Conservation (phyloP, 345 rosid genomes). For the Sisymbrium irio region DNA sequence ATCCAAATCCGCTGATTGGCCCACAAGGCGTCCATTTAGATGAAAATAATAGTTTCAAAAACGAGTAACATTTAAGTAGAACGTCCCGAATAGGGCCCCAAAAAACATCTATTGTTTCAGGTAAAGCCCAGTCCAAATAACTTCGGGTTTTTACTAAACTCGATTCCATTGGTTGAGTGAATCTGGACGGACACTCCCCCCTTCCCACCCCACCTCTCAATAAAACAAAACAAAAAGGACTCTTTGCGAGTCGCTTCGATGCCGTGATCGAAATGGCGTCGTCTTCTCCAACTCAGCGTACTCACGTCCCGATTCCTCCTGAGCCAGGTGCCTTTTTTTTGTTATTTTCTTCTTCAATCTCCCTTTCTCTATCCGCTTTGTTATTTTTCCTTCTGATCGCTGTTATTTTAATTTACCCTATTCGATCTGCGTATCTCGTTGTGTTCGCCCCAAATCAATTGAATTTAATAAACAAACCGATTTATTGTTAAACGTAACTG, state of each 20-base stretch:
- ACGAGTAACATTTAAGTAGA: no score
- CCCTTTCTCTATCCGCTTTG: no score
- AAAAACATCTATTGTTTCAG: not conserved
- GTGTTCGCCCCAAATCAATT: not conserved
- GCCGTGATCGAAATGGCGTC: conserved; percentile 44
- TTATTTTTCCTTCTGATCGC: conserved; percentile 3
- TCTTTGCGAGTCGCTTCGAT: conserved; percentile 19
- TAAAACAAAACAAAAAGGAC: no score
- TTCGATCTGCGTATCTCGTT: not conserved
- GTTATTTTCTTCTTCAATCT: not conserved
- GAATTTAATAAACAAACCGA: not conserved
- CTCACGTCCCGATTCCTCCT: conserved; percentile 52
- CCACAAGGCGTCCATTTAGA: no score
- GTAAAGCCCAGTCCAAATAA: not conserved
- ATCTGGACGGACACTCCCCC: not conserved
- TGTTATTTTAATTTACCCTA: not conserved
- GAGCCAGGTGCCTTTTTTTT: conserved; percentile 42
- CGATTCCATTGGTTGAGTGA: not conserved
- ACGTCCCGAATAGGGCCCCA: no score
- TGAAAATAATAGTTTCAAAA: no score
- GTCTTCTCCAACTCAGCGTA: conserved; percentile 50
- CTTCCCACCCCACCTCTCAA: not conserved
- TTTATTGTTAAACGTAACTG: no score
- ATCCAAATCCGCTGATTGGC: no score
- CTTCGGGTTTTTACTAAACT: not conserved